Conservation (phyloP, 106 monocot genomes). For the Cymbidium sinense region DNA sequence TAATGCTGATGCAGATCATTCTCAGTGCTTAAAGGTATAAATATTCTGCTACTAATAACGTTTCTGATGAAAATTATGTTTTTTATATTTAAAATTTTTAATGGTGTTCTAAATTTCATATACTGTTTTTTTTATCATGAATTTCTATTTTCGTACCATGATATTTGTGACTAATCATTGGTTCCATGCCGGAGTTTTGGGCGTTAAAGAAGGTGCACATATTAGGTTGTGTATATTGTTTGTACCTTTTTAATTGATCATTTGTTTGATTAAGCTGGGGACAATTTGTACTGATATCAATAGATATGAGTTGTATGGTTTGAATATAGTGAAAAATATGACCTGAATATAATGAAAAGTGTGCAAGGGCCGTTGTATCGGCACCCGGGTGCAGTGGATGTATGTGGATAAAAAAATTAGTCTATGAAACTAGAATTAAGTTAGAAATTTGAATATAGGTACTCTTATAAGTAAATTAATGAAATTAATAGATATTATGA, state of each 20-base stretch:
- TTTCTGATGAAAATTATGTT: background rate
- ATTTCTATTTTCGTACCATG: background rate
- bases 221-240: background rate
- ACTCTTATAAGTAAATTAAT: too few species aligned
- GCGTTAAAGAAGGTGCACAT: background rate
- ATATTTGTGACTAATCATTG: background rate
- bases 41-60: background rate
- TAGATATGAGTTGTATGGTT: background rate
- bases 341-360: too few species aligned
- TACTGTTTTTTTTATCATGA: background rate
- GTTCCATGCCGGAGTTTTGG: background rate
- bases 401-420: too few species aligned
- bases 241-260: background rate
- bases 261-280: background rate
- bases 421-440: too few species aligned
- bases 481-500: too few species aligned
- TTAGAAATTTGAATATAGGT: too few species aligned
- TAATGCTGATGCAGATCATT: slow-evolving; percentile 11
- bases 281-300: background rate
- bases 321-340: too few species aligned
- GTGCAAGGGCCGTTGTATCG: too few species aligned
- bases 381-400: too few species aligned
- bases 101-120: background rate
- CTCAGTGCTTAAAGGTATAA: slow-evolving; percentile 23
- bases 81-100: background rate